Percentiles rank a stretch among this genome's conserved stretches.
These are phyloP conservation scores for Cytospora piceicola DNA, from an alignment of 2,329 filamentous ascomycete genomes.

Conservation along the genomic window DNA sequence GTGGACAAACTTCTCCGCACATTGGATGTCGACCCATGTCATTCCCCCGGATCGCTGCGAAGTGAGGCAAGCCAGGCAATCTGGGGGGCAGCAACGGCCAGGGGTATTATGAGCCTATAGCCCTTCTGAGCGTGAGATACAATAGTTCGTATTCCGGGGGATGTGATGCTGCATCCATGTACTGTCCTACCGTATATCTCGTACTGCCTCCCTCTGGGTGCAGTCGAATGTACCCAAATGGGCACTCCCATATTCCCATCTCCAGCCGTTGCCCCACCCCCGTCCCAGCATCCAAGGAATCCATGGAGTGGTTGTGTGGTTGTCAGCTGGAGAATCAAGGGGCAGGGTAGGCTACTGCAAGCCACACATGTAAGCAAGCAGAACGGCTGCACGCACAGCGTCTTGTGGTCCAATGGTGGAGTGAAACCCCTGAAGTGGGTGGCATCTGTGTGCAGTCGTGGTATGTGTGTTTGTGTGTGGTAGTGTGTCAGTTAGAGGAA, in stretches of 20 bases:
- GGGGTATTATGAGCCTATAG: background rate
- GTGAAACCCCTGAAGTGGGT: background rate
- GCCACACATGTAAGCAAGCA: background rate
- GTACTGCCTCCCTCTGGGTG: background rate
- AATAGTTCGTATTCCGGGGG: background rate
- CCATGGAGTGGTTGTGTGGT: too few relatives aligned
- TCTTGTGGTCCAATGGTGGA: background rate
- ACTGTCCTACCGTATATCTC: too few relatives aligned
- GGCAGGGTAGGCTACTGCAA: background rate
- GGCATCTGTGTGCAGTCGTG: background rate
- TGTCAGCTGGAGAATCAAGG: too few relatives aligned
- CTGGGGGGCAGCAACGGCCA: background rate
- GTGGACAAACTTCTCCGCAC: constrained; percentile 19
- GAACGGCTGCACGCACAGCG: background rate
- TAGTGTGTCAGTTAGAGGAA: background rate
- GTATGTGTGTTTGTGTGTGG: background rate
- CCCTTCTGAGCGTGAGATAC: background rate
- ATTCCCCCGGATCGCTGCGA: background rate
- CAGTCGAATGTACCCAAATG: background rate
- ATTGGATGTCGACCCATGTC: constrained; percentile 8
- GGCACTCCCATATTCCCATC: too few relatives aligned
- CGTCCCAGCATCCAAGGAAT: too few relatives aligned
- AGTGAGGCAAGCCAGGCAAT: too few relatives aligned
- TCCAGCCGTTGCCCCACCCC: too few relatives aligned
- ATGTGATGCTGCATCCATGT: background rate